Percentiles rank a stretch among this genome's conserved stretches.
Evolutionary conservation across 306 rosid species (phyloP).

Genomic region (Trifolium dubium): DNA sequence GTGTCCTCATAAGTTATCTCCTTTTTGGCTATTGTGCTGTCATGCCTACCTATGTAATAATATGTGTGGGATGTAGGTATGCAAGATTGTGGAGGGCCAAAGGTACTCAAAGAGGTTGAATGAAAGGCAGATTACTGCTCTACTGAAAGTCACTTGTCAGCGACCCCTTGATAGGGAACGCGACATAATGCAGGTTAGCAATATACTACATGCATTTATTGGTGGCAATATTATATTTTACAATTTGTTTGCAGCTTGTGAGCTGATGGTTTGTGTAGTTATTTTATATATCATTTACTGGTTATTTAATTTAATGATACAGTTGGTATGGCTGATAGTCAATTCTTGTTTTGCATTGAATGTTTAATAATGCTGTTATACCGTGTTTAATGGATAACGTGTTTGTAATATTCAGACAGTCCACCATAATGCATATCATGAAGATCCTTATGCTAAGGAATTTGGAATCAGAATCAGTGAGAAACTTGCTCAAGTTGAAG

Average conservation of each 20-base stretch:
- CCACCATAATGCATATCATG: slow-evolving; percentile 77
- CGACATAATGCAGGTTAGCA: slow-evolving; percentile 75
- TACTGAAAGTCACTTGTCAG: slow-evolving; percentile 91
- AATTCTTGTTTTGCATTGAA: neutral
- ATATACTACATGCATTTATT: neutral
- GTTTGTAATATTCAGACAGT: slow-evolving; percentile 64
- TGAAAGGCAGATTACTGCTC: slow-evolving; percentile 86
- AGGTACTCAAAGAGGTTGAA: slow-evolving; percentile 85
- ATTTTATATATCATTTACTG: neutral
- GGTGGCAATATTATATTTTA: neutral
- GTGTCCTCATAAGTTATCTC: neutral
- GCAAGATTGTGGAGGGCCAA: slow-evolving; percentile 97
- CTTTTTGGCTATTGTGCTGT: neutral
- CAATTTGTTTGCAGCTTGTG: neutral
- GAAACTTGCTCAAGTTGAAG: slow-evolving; percentile 94
- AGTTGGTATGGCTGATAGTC: neutral
- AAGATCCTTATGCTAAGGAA: slow-evolving; percentile 88
- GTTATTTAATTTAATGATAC: neutral
- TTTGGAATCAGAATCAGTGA: slow-evolving; percentile 92
- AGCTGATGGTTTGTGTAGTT: neutral
- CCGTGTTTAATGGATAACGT: neutral
- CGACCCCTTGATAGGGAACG: slow-evolving; percentile 88
- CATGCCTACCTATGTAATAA: slow-evolving; percentile 22
- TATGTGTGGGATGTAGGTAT: slow-evolving; percentile 61
- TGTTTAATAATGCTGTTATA: neutral